Evolutionary conservation across 1,284 basidiomycete species (phyloP), one percentile per base, ranked within the genome.

Genomic region (Coniferiporia weirii): DNA sequence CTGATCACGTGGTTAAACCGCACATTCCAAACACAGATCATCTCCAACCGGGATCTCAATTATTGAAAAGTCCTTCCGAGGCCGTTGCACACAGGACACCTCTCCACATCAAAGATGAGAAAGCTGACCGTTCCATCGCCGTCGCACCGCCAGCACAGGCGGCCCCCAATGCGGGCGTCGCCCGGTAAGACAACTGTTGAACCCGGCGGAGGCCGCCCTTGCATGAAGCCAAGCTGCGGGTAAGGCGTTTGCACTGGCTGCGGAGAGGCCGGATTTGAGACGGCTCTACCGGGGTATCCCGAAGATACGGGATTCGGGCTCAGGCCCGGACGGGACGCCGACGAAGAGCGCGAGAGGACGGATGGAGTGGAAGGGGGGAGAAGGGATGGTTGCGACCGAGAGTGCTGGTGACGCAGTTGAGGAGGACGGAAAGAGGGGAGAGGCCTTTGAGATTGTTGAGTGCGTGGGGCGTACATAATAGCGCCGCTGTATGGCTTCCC

Each of bases 111-210:
- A 55, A 89, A 77, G 1, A 87, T 65, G 48, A 89, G 70, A 54
- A 83, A 75, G 35, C 75, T 76, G 38, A 80, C 69, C 40, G 65
- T 72, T 0, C 89, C 89, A 19, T 71, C 69, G 1, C 89, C 89
- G 27, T 74, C 73, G 66, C 89, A 91, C 38, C 77, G 73, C 80
- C 78, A 82, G 68, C 89, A 91, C 60, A 79, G 58, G 46, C 72
- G 65, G 0, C 89, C 89, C 0, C 89, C 89, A 8, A 90, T 73
- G 48, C 87, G 71, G n/a, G 84, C 75, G 67, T 91, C 89, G 1
- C 89, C 89, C 0, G 89, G 78, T 1, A 64, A 62, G 58, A 84
- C 79, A 12, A 87, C 79, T 1, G 78, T 59, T 10, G 79, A 68
- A 15, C 43, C 63, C 47, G 61, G 49, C 12, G 54, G 59, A 20